Evolutionary conservation across 2,329 filamentous ascomycete species (phyloP).

Genomic region (Scytalidium lignicola): DNA sequence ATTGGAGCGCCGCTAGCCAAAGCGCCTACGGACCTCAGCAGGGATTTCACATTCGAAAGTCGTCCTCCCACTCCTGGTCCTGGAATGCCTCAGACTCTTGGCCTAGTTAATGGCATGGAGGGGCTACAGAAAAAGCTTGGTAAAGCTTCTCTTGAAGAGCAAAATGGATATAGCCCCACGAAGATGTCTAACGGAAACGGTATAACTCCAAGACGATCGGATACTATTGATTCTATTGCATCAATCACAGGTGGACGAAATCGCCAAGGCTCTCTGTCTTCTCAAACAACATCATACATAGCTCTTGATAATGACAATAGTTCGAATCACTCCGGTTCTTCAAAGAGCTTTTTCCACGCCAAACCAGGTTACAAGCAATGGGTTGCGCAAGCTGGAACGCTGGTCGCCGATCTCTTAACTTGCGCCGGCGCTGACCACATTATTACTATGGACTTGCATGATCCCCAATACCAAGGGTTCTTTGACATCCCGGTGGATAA

Average conservation of each 20-base stretch:
- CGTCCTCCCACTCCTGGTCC: slow-evolving; percentile 80
- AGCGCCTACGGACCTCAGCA: slow-evolving; percentile 45
- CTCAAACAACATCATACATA: slow-evolving; percentile 36
- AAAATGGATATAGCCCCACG: slow-evolving; percentile 37
- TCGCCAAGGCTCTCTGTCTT: slow-evolving; percentile 17
- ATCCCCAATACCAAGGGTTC: slow-evolving; percentile 96
- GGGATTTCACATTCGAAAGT: slow-evolving; percentile 84
- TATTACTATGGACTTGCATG: slow-evolving; percentile 96
- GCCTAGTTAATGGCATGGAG: slow-evolving; percentile 62
- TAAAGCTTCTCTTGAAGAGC: slow-evolving; percentile 58
- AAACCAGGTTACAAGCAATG: slow-evolving; percentile 97
- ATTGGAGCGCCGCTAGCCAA: slow-evolving; percentile 81
- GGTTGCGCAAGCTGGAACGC: slow-evolving; percentile 94
- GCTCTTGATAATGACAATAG: slow-evolving; percentile 62
- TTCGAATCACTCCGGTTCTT: slow-evolving; percentile 41
- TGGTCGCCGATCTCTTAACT: slow-evolving; percentile 89
- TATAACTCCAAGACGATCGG: slow-evolving; percentile 26
- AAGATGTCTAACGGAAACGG: slow-evolving; percentile 31
- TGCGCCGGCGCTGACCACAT: slow-evolving; percentile 95
- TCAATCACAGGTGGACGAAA: slow-evolving; percentile 22
- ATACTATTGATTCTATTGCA: slow-evolving; percentile 36
- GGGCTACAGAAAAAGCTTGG: slow-evolving; percentile 67
- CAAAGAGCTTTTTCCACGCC: slow-evolving; percentile 62
- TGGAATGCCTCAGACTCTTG: slow-evolving; percentile 60
- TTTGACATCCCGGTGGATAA: slow-evolving; percentile 99